A percentile compares a stretch with the other conserved stretches of the same genome.
Evolutionary conservation across 1,284 basidiomycete genomes (phyloP).

Genomic region (Ustanciosporium gigantosporum): DNA sequence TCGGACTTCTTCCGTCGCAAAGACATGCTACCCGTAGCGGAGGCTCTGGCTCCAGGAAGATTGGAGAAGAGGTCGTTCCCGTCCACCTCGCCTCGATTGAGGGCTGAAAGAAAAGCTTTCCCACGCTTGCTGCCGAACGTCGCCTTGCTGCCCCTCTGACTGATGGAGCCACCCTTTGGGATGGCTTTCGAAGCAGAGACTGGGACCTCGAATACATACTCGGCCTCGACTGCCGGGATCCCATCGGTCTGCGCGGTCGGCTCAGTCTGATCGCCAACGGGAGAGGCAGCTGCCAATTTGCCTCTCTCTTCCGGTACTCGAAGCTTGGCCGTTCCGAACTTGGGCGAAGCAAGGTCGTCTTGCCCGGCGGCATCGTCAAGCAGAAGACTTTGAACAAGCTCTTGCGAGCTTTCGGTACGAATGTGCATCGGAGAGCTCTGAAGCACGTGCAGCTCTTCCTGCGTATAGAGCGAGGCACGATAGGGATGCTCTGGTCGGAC

Average conservation of each 20-base stretch:
- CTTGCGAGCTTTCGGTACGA: constrained; percentile 30
- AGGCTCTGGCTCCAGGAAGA: constrained; percentile 7
- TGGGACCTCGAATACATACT: constrained; percentile 22
- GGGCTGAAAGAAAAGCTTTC: constrained; percentile 27
- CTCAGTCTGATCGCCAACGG: constrained; percentile 8
- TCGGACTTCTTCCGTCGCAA: constrained; percentile 11
- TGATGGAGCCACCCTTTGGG: constrained; percentile 6
- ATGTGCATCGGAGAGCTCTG: constrained; percentile 3
- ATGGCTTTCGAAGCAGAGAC: neutral
- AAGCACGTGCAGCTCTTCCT: constrained; percentile 37
- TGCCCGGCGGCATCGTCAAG: neutral
- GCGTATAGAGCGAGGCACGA: constrained; percentile 41
- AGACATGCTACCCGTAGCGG: neutral
- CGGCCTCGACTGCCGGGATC: neutral
- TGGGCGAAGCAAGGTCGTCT: constrained; percentile 1
- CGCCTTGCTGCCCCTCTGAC: constrained; percentile 11
- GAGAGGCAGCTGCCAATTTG: constrained; percentile 1
- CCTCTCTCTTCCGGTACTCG: constrained; percentile 9
- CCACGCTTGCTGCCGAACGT: constrained; percentile 37
- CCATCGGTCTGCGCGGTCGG: neutral
- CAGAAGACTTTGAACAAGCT: constrained; percentile 18
- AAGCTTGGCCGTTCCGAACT: constrained; percentile 32
- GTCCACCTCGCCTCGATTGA: constrained; percentile 6
- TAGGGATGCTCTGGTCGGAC: constrained; percentile 27
- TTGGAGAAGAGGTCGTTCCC: constrained; percentile 16